These are phyloP conservation scores for Tolypocladium tundrense DNA, from an alignment of 2,329 filamentous ascomycete species.

Conservation along the genomic window DNA sequence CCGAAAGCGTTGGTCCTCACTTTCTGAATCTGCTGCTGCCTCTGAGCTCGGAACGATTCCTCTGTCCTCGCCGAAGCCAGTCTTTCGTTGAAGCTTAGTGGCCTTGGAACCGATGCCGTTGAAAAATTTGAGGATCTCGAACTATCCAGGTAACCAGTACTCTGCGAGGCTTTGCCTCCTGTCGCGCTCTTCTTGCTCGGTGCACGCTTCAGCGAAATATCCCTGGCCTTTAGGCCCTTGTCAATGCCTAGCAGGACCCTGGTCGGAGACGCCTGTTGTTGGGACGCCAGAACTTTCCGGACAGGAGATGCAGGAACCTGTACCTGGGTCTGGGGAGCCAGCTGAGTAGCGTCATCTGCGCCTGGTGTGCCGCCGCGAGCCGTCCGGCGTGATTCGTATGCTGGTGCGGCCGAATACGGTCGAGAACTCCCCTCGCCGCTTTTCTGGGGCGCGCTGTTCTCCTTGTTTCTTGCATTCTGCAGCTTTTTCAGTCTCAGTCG, in stretches of 20 bases:
- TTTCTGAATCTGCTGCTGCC: slow-evolving; percentile 40
- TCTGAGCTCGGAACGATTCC: slow-evolving; percentile 40
- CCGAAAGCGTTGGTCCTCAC: slow-evolving; percentile 46
- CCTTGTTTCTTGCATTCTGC: slow-evolving; percentile 41
- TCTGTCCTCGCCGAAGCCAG: slow-evolving; percentile 59
- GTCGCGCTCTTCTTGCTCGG: slow-evolving; percentile 30
- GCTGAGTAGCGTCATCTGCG: slow-evolving; percentile 9
- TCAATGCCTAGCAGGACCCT: slow-evolving; percentile 79
- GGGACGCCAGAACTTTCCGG: slow-evolving; percentile 39
- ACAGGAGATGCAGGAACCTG: slow-evolving; percentile 72
- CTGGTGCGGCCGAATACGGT: slow-evolving; percentile 10
- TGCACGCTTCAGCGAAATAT: slow-evolving; percentile 75
- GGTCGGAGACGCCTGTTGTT: slow-evolving; percentile 62
- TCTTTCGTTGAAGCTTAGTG: slow-evolving; percentile 70
- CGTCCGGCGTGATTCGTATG: slow-evolving; percentile 9
- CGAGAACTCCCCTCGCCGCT: slow-evolving; percentile 9
- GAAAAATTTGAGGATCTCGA: slow-evolving; percentile 25
- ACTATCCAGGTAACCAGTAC: slow-evolving; percentile 33
- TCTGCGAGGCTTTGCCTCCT: slow-evolving; percentile 9
- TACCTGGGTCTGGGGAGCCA: slow-evolving; percentile 29
- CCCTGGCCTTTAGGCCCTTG: slow-evolving; percentile 69
- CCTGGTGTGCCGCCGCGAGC: slow-evolving; percentile 16
- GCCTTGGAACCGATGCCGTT: slow-evolving; percentile 21
- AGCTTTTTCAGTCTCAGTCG: slow-evolving; percentile 79
- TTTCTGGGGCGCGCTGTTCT: slow-evolving; percentile 9